Conservation (phyloP, 2,329 filamentous ascomycete species). For the Ramularia endophylla region DNA sequence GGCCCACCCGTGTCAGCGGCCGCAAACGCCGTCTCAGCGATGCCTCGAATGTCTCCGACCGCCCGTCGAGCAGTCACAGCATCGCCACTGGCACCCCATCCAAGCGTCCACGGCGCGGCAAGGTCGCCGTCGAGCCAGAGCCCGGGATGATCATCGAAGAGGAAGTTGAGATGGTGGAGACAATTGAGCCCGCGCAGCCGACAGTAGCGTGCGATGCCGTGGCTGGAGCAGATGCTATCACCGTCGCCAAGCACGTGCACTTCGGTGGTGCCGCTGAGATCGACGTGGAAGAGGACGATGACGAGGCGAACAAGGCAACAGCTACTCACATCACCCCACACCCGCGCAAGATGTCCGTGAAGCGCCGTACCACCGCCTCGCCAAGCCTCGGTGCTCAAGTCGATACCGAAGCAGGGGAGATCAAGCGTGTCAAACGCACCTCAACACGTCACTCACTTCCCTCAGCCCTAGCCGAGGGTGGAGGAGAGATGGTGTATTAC, state of each 20-base stretch:
- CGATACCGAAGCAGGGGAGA: conserved; percentile 1
- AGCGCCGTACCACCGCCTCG: conserved; percentile 29
- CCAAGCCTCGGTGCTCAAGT: conserved; percentile 11
- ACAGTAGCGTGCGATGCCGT: conserved; percentile 5
- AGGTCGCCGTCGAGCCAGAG: conserved; percentile 17
- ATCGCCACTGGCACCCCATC: conserved; percentile 14
- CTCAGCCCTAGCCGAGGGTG: conserved; percentile 19
- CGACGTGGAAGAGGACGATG: conserved; percentile 12
- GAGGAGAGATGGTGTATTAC: conserved; percentile 12
- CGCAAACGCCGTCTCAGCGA: conserved; percentile 26
- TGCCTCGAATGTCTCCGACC: conserved; percentile 21
- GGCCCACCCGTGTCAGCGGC: conserved; percentile 15
- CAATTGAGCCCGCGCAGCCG: conserved; percentile 3
- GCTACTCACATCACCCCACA: conserved; percentile 31
- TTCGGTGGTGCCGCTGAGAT: conserved; percentile 21
- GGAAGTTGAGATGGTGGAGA: conserved; percentile 11
- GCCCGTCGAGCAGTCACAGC: conserved; percentile 20
- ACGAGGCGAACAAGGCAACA: conserved; percentile 17
- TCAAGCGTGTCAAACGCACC: conserved; percentile 19
- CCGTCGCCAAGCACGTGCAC: conserved; percentile 23
- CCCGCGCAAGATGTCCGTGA: conserved; percentile 26
- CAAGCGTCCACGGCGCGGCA: conserved; percentile 22
- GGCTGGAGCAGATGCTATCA: conserved; percentile 11
- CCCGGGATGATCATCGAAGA: conserved; percentile 25
- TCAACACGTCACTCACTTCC: conserved; percentile 30